These are phyloP conservation scores for Moelleriella libera DNA, from an alignment of 2,329 filamentous ascomycete species.

Conservation along the genomic window DNA sequence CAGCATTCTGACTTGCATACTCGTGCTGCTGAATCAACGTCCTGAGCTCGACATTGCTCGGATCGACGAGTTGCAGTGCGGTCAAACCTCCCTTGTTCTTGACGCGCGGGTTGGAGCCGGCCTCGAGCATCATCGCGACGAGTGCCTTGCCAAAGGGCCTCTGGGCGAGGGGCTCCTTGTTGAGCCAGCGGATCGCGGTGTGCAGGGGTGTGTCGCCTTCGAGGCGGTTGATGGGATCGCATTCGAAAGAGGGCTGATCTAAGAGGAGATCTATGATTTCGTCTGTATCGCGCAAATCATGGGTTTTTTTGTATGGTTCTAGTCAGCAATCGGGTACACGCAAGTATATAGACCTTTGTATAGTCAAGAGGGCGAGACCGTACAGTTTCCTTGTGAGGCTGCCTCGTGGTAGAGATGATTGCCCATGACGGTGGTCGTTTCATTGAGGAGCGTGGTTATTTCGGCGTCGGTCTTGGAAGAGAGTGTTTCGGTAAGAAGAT, in stretches of 20 bases:
- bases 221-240: constrained; percentile 58
- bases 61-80: constrained; percentile 59
- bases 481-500: constrained; percentile 67
- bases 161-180: constrained; percentile 48
- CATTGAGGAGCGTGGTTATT: constrained; percentile 69
- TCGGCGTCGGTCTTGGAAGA: constrained; percentile 45
- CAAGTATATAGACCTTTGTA: too few species aligned
- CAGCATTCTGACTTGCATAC: constrained; percentile 44
- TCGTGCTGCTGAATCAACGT: constrained; percentile 57
- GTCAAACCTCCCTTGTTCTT: constrained; percentile 63
- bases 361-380: constrained; percentile 12
- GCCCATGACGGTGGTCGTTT: constrained; percentile 71
- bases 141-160: constrained; percentile 51
- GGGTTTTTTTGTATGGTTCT: not conserved
- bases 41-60: constrained; percentile 46
- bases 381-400: constrained; percentile 74
- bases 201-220: constrained; percentile 72
- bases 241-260: constrained; percentile 74
- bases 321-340: not conserved
- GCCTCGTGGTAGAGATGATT: constrained; percentile 85
- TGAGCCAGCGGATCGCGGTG: constrained; percentile 64
- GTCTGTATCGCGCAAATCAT: constrained; percentile 28
- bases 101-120: constrained; percentile 44
- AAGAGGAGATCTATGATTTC: constrained; percentile 71
- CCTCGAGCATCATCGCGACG: constrained; percentile 71